Conservation (phyloP, 1,139 yeast genomes). For the Scheffersomyces lignicola region DNA sequence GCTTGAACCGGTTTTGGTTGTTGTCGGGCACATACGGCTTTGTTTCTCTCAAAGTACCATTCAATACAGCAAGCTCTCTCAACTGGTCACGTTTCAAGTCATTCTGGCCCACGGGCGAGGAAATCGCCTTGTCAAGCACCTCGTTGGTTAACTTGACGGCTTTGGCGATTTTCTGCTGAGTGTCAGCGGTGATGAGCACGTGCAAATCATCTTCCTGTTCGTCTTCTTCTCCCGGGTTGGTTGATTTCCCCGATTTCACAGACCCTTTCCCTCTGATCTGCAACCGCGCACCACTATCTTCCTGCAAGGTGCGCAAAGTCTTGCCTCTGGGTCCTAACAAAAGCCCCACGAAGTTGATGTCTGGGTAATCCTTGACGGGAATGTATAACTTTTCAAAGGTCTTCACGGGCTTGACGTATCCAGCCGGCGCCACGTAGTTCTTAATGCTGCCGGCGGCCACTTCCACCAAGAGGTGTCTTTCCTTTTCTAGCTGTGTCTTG, state of each 20-base stretch:
- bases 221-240: conserved; percentile 26
- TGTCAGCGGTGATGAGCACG: conserved; percentile 83
- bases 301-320: conserved; percentile 78
- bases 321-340: conserved; percentile 95
- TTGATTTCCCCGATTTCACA: conserved; percentile 82
- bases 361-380: conserved; percentile 87
- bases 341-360: conserved; percentile 88
- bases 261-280: conserved; percentile 94
- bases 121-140: conserved; percentile 78
- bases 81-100: conserved; percentile 89
- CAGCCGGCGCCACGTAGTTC: conserved; percentile 78
- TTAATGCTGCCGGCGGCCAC: conserved; percentile 72
- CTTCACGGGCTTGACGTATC: conserved; percentile 69
- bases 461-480: conserved; percentile 76
- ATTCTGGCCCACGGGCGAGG: conserved; percentile 91
- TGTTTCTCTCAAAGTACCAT: conserved; percentile 87
- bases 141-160: conserved; percentile 77
- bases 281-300: conserved; percentile 79
- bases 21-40: conserved; percentile 68
- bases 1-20: conserved; percentile 33
- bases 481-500: conserved; percentile 65
- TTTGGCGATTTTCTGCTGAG: conserved; percentile 70
- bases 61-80: conserved; percentile 86
- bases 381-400: conserved; percentile 81
- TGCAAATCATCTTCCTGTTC: conserved; percentile 71